Percentiles rank a stretch among this genome's conserved stretches.
Conservation (phyloP, 495 filamentous ascomycete species). For the Elaphomyces granulatus region DNA sequence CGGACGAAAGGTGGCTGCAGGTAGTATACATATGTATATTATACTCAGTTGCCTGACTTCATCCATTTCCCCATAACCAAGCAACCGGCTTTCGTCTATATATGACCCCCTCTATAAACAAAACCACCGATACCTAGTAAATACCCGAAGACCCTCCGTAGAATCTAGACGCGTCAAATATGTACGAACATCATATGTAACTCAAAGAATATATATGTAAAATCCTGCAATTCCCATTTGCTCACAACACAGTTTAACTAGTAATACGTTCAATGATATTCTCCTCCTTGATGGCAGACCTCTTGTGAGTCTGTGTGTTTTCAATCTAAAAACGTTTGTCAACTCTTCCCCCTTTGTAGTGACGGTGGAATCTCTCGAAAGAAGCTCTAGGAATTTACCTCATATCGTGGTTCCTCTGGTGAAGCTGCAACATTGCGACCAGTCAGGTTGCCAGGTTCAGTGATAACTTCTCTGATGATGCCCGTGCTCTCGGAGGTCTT, state of each 20-base stretch:
- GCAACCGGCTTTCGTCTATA: neutral
- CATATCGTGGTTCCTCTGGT: constrained; percentile 16
- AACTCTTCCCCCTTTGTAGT: neutral
- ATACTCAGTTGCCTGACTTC: neutral
- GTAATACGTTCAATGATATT: constrained; percentile 16
- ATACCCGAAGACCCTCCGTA: too few species aligned
- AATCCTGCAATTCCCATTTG: neutral
- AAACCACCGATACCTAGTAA: too few species aligned
- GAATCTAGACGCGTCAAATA: too few species aligned
- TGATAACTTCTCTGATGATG: constrained; percentile 15
- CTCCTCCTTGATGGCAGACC: constrained; percentile 20
- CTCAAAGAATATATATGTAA: neutral
- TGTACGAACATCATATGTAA: too few species aligned
- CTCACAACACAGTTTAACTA: neutral
- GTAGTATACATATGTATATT: neutral
- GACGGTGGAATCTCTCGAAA: neutral
- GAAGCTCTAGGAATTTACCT: constrained; percentile 8
- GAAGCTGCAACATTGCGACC: constrained; percentile 16
- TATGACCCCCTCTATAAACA: neutral
- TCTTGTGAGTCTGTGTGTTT: constrained; percentile 21
- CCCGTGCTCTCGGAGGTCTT: constrained; percentile 18
- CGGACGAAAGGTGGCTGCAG: too few species aligned
- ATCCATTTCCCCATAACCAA: neutral
- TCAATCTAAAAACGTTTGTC: constrained; percentile 20
- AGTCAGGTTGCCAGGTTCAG: constrained; percentile 8